Evolutionary conservation across 495 filamentous ascomycete genomes (phyloP).

Genomic region (Schizothecium vesticola): DNA sequence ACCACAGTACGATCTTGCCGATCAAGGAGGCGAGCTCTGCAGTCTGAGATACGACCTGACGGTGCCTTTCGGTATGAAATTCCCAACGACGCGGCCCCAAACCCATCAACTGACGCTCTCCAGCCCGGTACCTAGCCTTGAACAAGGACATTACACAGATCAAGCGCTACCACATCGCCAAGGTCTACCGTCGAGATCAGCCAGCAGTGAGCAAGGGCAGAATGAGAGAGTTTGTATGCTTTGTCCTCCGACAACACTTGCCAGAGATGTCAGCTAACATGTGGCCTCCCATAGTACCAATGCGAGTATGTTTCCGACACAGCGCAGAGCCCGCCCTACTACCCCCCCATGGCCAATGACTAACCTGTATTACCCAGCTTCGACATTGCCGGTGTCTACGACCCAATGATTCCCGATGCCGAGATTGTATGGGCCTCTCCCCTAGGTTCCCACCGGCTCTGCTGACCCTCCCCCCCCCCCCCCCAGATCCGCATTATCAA

Average conservation of each 20-base stretch:
- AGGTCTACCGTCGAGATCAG: conserved; percentile 59
- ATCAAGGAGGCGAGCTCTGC: conserved; percentile 87
- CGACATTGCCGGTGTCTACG: conserved; percentile 85
- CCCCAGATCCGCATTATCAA: conserved; percentile 57
- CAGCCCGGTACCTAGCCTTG: conserved; percentile 85
- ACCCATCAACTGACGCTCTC: neutral
- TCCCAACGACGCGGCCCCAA: neutral
- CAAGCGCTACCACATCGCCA: conserved; percentile 89
- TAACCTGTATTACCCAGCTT: conserved; percentile 41
- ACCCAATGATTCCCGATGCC: conserved; percentile 95
- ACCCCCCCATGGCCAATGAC: neutral
- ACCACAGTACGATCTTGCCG: conserved; percentile 68
- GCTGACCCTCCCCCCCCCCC: too few relatives aligned
- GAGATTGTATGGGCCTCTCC: conserved; percentile 57
- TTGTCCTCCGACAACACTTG: neutral
- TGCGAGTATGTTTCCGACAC: conserved; percentile 74
- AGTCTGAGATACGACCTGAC: conserved; percentile 82
- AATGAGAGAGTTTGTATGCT: conserved; percentile 73
- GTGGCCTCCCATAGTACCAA: conserved; percentile 53
- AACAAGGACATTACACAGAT: conserved; percentile 73
- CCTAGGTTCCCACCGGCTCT: neutral
- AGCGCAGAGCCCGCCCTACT: conserved; percentile 57
- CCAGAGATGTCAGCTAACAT: neutral
- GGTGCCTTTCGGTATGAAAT: conserved; percentile 59
- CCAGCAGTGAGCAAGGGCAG: conserved; percentile 53